Percentiles rank a stretch among this genome's conserved stretches.
Conservation (phyloP, 108 stramenopile species). For the Skeletonema costatum region DNA sequence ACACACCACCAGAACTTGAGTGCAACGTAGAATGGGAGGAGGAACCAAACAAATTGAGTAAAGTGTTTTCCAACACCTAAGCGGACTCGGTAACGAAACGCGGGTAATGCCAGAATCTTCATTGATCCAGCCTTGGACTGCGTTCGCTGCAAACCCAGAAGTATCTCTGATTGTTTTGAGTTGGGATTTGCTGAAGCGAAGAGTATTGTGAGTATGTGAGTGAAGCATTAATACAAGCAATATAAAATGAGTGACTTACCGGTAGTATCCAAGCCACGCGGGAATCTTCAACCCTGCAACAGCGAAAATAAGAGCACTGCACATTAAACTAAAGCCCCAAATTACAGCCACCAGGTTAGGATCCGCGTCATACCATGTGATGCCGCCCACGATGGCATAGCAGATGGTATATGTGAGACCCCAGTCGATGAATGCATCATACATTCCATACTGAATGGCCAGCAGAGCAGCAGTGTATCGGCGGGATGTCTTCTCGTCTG, state of each 20-base stretch:
- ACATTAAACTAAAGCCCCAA: slow-evolving; percentile 29
- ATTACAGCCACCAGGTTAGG: slow-evolving; percentile 19
- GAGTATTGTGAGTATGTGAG: too few relatives aligned
- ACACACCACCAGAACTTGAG: slow-evolving; percentile 24
- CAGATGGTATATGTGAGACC: slow-evolving; percentile 13
- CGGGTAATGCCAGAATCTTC: not conserved
- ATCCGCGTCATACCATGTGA: slow-evolving; percentile 34
- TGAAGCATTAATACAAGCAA: too few relatives aligned
- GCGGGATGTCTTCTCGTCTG: not conserved
- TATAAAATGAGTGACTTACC: not conserved
- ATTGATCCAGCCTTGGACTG: slow-evolving; percentile 1
- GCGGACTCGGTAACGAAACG: slow-evolving; percentile 32
- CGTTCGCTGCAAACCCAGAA: slow-evolving; percentile 10
- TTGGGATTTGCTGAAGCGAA: not conserved
- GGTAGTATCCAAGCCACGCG: slow-evolving; percentile 38
- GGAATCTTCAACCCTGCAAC: slow-evolving; percentile 30
- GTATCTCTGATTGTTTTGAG: slow-evolving; percentile 14
- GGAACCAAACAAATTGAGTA: slow-evolving; percentile 14
- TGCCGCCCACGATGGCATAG: slow-evolving; percentile 25
- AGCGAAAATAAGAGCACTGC: slow-evolving; percentile 14
- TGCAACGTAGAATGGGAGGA: slow-evolving; percentile 32
- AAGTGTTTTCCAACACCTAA: slow-evolving; percentile 31
- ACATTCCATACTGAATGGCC: slow-evolving; percentile 28
- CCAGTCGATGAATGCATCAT: slow-evolving; percentile 36
- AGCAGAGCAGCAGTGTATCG: slow-evolving; percentile 19